phyloP scores from a whole-genome alignment of 2,329 filamentous ascomycete species.

The Colletotrichum sp. region DNA sequence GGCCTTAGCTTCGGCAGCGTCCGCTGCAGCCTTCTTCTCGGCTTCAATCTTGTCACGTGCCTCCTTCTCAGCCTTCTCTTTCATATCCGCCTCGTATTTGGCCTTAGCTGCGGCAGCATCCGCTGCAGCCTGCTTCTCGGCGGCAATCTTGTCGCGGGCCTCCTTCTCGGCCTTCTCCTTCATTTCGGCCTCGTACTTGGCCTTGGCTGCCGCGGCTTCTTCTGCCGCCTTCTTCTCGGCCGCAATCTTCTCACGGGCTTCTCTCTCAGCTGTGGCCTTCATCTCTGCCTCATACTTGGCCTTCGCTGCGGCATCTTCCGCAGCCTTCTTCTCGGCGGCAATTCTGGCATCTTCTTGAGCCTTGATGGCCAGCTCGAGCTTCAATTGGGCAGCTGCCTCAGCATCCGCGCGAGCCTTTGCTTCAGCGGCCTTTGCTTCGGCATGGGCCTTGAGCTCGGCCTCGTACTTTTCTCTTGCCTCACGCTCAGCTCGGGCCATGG shows the following conservation, averaged over 20 bases:
- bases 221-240: conserved; percentile 32
- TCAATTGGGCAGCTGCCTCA: conserved; percentile 38
- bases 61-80: conserved; percentile 38
- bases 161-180: conserved; percentile 40
- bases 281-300: conserved; percentile 31
- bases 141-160: conserved; percentile 30
- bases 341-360: conserved; percentile 42
- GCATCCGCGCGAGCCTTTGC: conserved; percentile 46
- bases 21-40: conserved; percentile 30
- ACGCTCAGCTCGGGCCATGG: conserved; percentile 31
- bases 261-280: conserved; percentile 41
- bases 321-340: conserved; percentile 43
- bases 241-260: conserved; percentile 29
- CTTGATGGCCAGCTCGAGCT: conserved; percentile 33
- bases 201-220: conserved; percentile 26
- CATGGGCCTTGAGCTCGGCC: conserved; percentile 46
- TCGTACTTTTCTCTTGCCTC: conserved; percentile 43
- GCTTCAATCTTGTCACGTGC: conserved; percentile 32
- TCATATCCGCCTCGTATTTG: conserved; percentile 29
- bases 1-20: conserved; percentile 26
- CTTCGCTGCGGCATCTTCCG: conserved; percentile 35
- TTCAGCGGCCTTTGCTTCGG: conserved; percentile 42
- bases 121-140: conserved; percentile 32
- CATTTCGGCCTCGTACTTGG: conserved; percentile 26
- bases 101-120: conserved; percentile 28